These are phyloP conservation scores for Suillus tomentosus DNA, from an alignment of 768 basidiomycete species.

Conservation along the genomic window DNA sequence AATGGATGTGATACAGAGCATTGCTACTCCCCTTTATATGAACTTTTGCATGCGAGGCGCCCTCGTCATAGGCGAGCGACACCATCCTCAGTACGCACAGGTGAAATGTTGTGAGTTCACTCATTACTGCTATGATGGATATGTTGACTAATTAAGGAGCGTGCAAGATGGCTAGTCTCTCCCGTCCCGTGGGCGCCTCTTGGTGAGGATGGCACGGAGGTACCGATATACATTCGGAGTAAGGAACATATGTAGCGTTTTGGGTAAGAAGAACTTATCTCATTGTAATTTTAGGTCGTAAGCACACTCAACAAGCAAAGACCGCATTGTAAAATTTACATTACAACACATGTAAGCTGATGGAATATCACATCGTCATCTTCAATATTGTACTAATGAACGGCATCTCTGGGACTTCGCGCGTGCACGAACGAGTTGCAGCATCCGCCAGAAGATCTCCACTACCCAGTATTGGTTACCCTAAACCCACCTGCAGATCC, in stretches of 20 bases:
- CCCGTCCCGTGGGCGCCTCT: neutral
- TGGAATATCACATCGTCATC: neutral
- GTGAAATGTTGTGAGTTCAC: neutral
- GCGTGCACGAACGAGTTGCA: constrained; percentile 61
- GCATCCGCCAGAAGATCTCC: constrained; percentile 52
- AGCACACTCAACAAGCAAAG: too few species aligned
- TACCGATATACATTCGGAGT: neutral
- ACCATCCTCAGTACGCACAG: neutral
- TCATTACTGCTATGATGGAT: neutral
- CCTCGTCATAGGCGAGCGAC: neutral
- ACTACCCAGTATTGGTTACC: constrained; percentile 70
- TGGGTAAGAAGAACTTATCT: neutral
- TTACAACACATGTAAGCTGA: constrained; percentile 40
- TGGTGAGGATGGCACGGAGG: neutral
- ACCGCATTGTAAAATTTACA: neutral
- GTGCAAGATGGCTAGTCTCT: neutral
- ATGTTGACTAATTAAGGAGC: neutral
- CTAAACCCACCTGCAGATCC: constrained; percentile 68
- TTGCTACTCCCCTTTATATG: neutral
- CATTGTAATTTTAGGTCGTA: neutral
- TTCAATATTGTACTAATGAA: neutral
- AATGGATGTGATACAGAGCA: neutral
- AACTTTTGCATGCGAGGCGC: neutral
- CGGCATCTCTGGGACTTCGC: constrained; percentile 53
- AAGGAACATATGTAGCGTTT: too few species aligned